Evolutionary conservation across 352 stramenopile species (phyloP).

Genomic region (Pythium inflatum): DNA sequence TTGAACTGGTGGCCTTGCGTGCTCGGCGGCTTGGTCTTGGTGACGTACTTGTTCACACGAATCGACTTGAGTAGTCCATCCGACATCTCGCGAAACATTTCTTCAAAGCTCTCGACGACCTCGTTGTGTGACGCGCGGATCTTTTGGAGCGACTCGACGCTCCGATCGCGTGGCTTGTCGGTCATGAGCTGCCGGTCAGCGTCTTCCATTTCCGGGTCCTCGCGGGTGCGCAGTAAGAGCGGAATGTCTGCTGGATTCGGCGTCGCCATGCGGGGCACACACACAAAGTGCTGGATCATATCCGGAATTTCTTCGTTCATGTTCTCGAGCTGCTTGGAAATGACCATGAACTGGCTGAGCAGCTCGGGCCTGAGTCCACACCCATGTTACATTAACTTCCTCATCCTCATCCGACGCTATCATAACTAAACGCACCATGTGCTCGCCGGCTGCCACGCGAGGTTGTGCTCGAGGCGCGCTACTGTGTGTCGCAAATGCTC

Average conservation of each 20-base stretch:
- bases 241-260: slow-evolving; percentile 79
- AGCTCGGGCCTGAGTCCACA: slow-evolving; percentile 75
- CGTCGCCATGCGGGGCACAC: slow-evolving; percentile 81
- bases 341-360: slow-evolving; percentile 86
- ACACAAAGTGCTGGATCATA: slow-evolving; percentile 84
- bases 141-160: slow-evolving; percentile 67
- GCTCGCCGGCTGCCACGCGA: slow-evolving; percentile 80
- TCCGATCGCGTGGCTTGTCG: slow-evolving; percentile 71
- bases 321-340: slow-evolving; percentile 88
- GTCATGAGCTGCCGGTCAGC: slow-evolving; percentile 74
- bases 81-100: slow-evolving; percentile 85
- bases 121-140: slow-evolving; percentile 71
- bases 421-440: slow-evolving; percentile 53
- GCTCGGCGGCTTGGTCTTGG: slow-evolving; percentile 76
- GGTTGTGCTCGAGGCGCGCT: slow-evolving; percentile 70
- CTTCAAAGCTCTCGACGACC: slow-evolving; percentile 74
- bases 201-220: slow-evolving; percentile 87
- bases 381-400: too few species aligned
- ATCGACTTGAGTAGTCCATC: slow-evolving; percentile 84
- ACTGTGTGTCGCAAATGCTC: slow-evolving; percentile 84
- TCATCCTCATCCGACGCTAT: neutral
- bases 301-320: slow-evolving; percentile 89
- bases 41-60: slow-evolving; percentile 84
- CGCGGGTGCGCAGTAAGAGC: slow-evolving; percentile 75
- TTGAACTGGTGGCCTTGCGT: slow-evolving; percentile 84